Evolutionary conservation across 1,284 basidiomycete species (phyloP).

Genomic region (Ganoderma boninense): DNA sequence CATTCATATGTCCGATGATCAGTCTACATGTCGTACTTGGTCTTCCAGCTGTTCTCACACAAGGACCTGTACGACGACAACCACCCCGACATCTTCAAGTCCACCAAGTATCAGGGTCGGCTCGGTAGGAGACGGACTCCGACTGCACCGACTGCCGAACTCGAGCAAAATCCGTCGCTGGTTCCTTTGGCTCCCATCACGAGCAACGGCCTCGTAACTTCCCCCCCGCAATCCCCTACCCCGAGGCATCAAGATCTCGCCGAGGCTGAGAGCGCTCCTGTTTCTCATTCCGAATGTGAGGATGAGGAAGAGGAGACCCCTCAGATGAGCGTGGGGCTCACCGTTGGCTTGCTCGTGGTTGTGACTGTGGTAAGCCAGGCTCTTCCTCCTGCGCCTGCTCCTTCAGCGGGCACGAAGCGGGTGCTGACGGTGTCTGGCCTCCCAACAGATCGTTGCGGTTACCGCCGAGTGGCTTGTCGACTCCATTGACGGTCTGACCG

Average conservation of each 20-base stretch:
- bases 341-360: conserved; percentile 59
- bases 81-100: conserved; percentile 46
- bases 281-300: conserved; percentile 29
- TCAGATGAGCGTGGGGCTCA: conserved; percentile 60
- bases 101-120: conserved; percentile 46
- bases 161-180: background rate
- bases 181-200: background rate
- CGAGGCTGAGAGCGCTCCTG: conserved; percentile 5
- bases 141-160: conserved; percentile 1
- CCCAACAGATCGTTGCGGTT: conserved; percentile 68
- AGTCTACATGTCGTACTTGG: conserved; percentile 79
- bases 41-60: conserved; percentile 91
- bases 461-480: conserved; percentile 90
- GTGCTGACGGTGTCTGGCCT: background rate
- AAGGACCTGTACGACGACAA: conserved; percentile 72
- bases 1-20: conserved; percentile 35
- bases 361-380: conserved; percentile 69
- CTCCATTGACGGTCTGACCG: conserved; percentile 76
- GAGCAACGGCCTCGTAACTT: background rate
- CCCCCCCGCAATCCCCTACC: conserved; percentile 1
- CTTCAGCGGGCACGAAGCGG: background rate
- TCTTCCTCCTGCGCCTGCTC: background rate
- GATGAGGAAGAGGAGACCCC: conserved; percentile 59
- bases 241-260: background rate
- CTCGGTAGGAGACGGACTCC: conserved; percentile 24